A percentile compares a stretch with the other conserved stretches of the same genome.
These are phyloP conservation scores for Glycyrrhiza uralensis DNA, from an alignment of 306 rosid species.

Conservation along the genomic window DNA sequence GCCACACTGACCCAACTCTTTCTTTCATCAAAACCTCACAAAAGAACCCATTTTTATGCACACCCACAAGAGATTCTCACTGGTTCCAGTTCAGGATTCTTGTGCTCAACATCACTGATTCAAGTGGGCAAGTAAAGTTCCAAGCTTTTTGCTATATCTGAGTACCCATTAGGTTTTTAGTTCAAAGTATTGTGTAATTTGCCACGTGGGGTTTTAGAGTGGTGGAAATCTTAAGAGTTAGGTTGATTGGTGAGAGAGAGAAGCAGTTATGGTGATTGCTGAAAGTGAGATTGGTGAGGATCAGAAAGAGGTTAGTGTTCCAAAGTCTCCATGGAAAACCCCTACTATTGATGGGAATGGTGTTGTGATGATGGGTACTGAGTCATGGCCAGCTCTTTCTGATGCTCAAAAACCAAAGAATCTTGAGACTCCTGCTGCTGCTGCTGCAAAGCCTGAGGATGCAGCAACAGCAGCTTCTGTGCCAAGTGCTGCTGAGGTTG, in stretches of 20 bases:
- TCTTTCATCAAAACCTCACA: background rate
- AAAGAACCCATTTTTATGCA: background rate
- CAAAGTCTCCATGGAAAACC: constrained; percentile 88
- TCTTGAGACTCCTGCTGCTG: constrained; percentile 23
- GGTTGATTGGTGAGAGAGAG: constrained; percentile 31
- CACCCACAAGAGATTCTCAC: background rate
- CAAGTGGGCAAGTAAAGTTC: constrained; percentile 12
- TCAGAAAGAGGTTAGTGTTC: constrained; percentile 55
- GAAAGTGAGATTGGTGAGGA: constrained; percentile 60
- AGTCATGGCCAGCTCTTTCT: constrained; percentile 86
- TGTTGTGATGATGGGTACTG: constrained; percentile 62
- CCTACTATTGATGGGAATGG: constrained; percentile 44
- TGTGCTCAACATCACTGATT: constrained; percentile 10
- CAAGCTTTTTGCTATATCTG: background rate
- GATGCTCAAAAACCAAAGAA: constrained; percentile 66
- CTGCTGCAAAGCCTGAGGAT: constrained; percentile 36
- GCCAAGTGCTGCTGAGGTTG: constrained; percentile 33
- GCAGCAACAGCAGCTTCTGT: constrained; percentile 1
- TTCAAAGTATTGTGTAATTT: background rate
- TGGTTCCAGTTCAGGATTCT: constrained; percentile 11
- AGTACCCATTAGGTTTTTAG: constrained; percentile 4
- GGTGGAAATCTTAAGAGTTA: background rate
- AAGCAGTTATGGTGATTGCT: constrained; percentile 65
- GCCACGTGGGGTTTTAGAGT: background rate
- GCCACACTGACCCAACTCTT: constrained; percentile 12